Evolutionary conservation across 1,284 basidiomycete genomes (phyloP).

Genomic region (Ganoderma multipileum): DNA sequence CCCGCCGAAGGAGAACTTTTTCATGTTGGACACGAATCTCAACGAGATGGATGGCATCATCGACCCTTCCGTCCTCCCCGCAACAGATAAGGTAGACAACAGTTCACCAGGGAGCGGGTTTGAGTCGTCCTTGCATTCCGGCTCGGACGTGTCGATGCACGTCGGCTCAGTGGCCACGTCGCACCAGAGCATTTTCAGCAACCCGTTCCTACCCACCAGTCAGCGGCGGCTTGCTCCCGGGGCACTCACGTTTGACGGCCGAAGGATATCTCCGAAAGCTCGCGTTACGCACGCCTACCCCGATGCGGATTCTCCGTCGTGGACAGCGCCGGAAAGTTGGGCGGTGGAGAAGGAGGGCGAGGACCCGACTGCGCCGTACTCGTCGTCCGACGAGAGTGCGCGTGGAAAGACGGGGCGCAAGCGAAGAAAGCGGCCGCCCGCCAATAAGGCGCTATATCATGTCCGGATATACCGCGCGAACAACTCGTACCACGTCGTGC

Average conservation of each 20-base stretch:
- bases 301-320: slow-evolving; percentile 45
- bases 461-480: slow-evolving; percentile 85
- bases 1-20: slow-evolving; percentile 36
- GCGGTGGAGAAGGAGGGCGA: slow-evolving; percentile 57
- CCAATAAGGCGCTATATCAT: slow-evolving; percentile 44
- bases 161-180: slow-evolving; percentile 35
- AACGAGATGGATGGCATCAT: slow-evolving; percentile 88
- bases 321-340: slow-evolving; percentile 68
- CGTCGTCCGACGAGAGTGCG: slow-evolving; percentile 54
- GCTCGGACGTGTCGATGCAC: slow-evolving; percentile 36
- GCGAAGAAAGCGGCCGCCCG: slow-evolving; percentile 26
- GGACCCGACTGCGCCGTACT: slow-evolving; percentile 48
- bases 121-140: slow-evolving; percentile 36
- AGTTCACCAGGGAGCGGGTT: slow-evolving; percentile 51
- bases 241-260: slow-evolving; percentile 37
- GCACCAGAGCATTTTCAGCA: slow-evolving; percentile 34
- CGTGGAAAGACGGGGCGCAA: slow-evolving; percentile 22
- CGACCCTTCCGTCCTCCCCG: slow-evolving; percentile 50
- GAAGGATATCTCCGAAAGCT: slow-evolving; percentile 60
- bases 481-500: slow-evolving; percentile 76
- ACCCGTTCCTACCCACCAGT: slow-evolving; percentile 39
- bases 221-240: slow-evolving; percentile 32
- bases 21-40: slow-evolving; percentile 79
- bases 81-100: slow-evolving; percentile 33
- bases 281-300: slow-evolving; percentile 20